Conservation (phyloP, 805 yeast species). For the Metschnikowia hibisci region DNA sequence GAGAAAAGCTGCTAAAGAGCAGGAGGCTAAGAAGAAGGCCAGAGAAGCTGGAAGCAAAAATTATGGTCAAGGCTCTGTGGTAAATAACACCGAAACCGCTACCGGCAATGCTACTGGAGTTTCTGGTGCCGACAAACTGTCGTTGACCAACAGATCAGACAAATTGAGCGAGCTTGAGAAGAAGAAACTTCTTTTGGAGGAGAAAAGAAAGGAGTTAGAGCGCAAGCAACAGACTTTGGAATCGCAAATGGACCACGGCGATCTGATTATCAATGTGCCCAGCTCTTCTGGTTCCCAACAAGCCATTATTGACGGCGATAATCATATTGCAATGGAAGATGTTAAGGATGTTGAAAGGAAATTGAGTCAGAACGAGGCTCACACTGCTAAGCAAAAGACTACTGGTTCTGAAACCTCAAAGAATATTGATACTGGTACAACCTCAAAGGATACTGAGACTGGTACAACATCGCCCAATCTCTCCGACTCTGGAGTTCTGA, state of each 20-base stretch:
- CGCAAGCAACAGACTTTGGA: constrained; percentile 12
- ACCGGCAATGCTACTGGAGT: not conserved
- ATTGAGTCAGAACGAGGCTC: constrained; percentile 6
- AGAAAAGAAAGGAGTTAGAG: constrained; percentile 23
- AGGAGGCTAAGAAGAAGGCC: not conserved
- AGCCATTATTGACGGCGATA: constrained; percentile 38
- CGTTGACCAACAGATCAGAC: constrained; percentile 5
- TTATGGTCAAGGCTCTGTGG: not conserved
- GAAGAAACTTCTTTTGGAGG: constrained; percentile 15
- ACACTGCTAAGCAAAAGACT: not conserved
- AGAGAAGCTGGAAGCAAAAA: not conserved
- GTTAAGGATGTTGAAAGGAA: constrained; percentile 10
- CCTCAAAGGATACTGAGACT: not conserved
- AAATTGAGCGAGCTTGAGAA: constrained; percentile 12
- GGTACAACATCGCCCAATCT: not conserved
- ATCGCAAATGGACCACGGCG: constrained; percentile 17
- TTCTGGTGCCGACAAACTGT: not conserved
- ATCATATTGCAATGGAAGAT: constrained; percentile 25
- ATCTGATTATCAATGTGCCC: constrained; percentile 15
- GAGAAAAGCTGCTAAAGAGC: not conserved
- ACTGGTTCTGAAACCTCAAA: not conserved
- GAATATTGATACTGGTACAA: not conserved
- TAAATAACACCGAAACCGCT: not conserved
- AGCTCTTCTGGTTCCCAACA: constrained; percentile 13
- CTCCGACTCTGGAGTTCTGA: not conserved